phyloP scores from a whole-genome alignment of 352 stramenopile genomes.

The Elongisporangium anandrum region DNA sequence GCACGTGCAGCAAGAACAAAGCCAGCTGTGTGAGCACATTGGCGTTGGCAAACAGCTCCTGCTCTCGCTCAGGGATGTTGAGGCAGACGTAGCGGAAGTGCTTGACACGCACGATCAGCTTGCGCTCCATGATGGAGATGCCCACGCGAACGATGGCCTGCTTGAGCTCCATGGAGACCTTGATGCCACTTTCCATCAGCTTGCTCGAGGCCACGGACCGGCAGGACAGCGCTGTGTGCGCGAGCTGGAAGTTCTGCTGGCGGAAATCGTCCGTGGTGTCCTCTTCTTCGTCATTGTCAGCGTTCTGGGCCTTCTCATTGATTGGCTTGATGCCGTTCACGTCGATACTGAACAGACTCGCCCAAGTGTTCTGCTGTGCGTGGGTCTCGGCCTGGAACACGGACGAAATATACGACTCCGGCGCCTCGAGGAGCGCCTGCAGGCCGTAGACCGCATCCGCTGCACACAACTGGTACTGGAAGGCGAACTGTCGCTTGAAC shows the following conservation, averaged over 20 bases:
- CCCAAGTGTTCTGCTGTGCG: slow-evolving; percentile 35
- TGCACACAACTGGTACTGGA: slow-evolving; percentile 93
- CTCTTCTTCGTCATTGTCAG: slow-evolving; percentile 15
- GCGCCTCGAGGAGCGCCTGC: slow-evolving; percentile 91
- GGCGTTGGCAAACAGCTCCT: slow-evolving; percentile 91
- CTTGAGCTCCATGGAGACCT: slow-evolving; percentile 94
- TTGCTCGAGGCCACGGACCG: slow-evolving; percentile 61
- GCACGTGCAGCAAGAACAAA: slow-evolving; percentile 93
- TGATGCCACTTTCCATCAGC: slow-evolving; percentile 92
- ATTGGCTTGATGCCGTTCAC: slow-evolving; percentile 19
- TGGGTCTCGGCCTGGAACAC: slow-evolving; percentile 69
- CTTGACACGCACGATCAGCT: slow-evolving; percentile 92
- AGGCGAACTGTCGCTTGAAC: slow-evolving; percentile 93
- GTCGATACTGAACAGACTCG: slow-evolving; percentile 38
- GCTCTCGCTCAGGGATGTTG: slow-evolving; percentile 75
- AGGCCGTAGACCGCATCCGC: slow-evolving; percentile 94
- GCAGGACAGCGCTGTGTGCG: slow-evolving; percentile 65
- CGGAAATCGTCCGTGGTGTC: slow-evolving; percentile 49
- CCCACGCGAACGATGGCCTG: slow-evolving; percentile 92
- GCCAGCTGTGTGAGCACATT: slow-evolving; percentile 92
- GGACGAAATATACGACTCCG: slow-evolving; percentile 55
- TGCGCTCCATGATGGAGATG: slow-evolving; percentile 93
- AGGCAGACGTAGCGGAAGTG: slow-evolving; percentile 97
- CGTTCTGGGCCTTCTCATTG: slow-evolving; percentile 14
- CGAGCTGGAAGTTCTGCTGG: slow-evolving; percentile 80